A percentile compares a stretch with the other conserved stretches of the same genome.
Evolutionary conservation across 768 basidiomycete species (phyloP).

Genomic region (Lentinula detonsa): DNA sequence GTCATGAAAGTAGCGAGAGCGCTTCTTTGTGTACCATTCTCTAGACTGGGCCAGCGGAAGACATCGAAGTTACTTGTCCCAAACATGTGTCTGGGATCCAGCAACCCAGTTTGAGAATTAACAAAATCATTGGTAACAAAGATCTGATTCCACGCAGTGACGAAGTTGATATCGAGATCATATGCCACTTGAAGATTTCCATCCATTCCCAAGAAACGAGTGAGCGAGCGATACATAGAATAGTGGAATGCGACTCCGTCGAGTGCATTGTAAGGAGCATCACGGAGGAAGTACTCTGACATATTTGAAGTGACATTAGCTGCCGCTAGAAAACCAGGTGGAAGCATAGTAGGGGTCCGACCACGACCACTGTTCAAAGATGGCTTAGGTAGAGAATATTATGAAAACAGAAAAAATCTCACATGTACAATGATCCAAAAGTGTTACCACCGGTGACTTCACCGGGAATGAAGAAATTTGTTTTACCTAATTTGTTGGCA

Average conservation of each 20-base stretch:
- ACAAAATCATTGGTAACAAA: slow-evolving; percentile 84
- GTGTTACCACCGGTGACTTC: slow-evolving; percentile 94
- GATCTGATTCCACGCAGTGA: slow-evolving; percentile 93
- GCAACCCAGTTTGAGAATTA: slow-evolving; percentile 53
- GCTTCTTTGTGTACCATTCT: slow-evolving; percentile 75
- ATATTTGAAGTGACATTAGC: slow-evolving; percentile 59
- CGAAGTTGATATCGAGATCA: slow-evolving; percentile 76
- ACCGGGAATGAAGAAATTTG: slow-evolving; percentile 86
- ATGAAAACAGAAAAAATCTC: slow-evolving; percentile 19
- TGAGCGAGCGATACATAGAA: slow-evolving; percentile 81
- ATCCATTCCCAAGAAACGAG: slow-evolving; percentile 93
- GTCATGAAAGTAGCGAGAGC: slow-evolving; percentile 76
- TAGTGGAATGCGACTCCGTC: slow-evolving; percentile 91
- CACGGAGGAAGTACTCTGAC: slow-evolving; percentile 76
- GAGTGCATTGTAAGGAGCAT: slow-evolving; percentile 54
- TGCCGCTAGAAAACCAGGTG: slow-evolving; percentile 62
- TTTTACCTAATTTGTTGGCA: slow-evolving; percentile 69
- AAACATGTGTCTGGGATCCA: slow-evolving; percentile 87
- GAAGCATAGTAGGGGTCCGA: slow-evolving; percentile 66
- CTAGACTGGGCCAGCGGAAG: slow-evolving; percentile 87
- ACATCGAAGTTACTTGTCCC: slow-evolving; percentile 94
- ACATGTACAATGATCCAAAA: slow-evolving; percentile 85
- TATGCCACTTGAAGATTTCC: slow-evolving; percentile 90
- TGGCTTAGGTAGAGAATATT: not conserved
- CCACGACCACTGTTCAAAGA: slow-evolving; percentile 66